These are phyloP conservation scores for Kodamaea plutei DNA, from an alignment of 1,139 yeast genomes.

Conservation along the genomic window DNA sequence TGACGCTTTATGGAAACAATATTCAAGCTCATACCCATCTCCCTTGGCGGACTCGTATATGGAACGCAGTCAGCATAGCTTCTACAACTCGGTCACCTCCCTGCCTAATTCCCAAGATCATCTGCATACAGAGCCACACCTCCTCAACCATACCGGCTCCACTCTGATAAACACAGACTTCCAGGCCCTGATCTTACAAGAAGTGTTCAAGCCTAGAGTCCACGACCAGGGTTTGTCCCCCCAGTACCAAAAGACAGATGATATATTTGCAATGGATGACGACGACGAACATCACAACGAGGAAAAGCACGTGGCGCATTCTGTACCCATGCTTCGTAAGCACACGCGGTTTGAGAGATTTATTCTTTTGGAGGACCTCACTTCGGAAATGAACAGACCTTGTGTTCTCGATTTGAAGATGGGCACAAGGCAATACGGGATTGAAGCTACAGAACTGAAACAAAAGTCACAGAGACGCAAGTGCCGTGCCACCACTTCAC, in stretches of 20 bases:
- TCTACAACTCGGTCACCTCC: conserved; percentile 5
- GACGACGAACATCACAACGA: conserved; percentile 3
- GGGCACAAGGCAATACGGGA: conserved; percentile 99
- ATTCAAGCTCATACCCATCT: conserved; percentile 55
- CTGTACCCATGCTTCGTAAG: conserved; percentile 23
- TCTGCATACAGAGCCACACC: background rate
- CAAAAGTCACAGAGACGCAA: conserved; percentile 77
- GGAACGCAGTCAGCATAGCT: conserved; percentile 5
- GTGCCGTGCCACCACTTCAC: conserved; percentile 77
- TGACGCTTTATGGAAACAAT: conserved; percentile 63
- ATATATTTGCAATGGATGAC: conserved; percentile 36
- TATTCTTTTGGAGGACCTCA: conserved; percentile 86
- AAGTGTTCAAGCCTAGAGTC: conserved; percentile 29
- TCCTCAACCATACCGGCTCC: conserved; percentile 21
- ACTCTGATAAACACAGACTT: conserved; percentile 37
- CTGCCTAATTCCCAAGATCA: conserved; percentile 4
- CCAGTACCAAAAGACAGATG: conserved; percentile 14
- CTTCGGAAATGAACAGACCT: conserved; percentile 76
- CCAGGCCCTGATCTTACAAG: conserved; percentile 38
- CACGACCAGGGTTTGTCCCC: conserved; percentile 8
- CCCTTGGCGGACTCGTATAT: conserved; percentile 19
- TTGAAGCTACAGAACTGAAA: conserved; percentile 73
- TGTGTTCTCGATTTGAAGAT: conserved; percentile 93
- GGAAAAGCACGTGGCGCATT: conserved; percentile 4
- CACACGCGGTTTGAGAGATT: conserved; percentile 69